Base-by-base conservation (phyloP, 2,329 filamentous ascomycete species). In the Exophiala sp. region DNA sequence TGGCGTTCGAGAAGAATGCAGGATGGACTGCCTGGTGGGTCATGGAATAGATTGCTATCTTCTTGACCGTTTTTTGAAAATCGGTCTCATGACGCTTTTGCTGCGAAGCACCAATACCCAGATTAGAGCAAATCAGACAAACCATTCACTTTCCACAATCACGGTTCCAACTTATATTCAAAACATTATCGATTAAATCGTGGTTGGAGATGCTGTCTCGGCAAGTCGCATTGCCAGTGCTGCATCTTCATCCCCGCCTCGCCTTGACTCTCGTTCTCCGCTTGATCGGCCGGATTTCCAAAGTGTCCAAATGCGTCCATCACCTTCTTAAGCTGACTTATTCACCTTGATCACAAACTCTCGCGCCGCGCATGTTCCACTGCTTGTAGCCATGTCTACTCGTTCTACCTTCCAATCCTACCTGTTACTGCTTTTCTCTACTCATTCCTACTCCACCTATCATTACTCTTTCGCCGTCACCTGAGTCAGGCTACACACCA, bases 261-360 rank as follows among this genome's bases (percentile, higher is more conserved):
- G 32, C 44, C 44, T 35, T 11, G 16, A 18, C 3, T 39, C 14
- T 29, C 24, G 24, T 29, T 29, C 24, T 29, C 24, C 24, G 24
- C 24, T 29, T 29, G 24, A 29, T 29, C 24, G 24, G 24, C 24
- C 24, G 24, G 24, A 29, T 29, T 29, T 29, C 24, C 11, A 44
- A 54, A 39, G 48, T 36, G 55, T 60, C 57, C 45, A 60, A 57
- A 47, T 29, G 46, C 47, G 40, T 60, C 57, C 57, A 60, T 60
- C 41, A 47, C 54, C 48, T 60, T 60, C 57, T 52, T 47, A 55
- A 40, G 52, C 51, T 54, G 50, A 50, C 57, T 56, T 47, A 43
- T 29, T 21, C 48, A 32, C 14, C 12, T 9, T 18, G 14, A 14
- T 44, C 44, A 49, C 49, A 44, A 41, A 47, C 18, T 42, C 33